Base-by-base conservation (phyloP, 2,329 filamentous ascomycete species). In the Penicillium thymicola region DNA sequence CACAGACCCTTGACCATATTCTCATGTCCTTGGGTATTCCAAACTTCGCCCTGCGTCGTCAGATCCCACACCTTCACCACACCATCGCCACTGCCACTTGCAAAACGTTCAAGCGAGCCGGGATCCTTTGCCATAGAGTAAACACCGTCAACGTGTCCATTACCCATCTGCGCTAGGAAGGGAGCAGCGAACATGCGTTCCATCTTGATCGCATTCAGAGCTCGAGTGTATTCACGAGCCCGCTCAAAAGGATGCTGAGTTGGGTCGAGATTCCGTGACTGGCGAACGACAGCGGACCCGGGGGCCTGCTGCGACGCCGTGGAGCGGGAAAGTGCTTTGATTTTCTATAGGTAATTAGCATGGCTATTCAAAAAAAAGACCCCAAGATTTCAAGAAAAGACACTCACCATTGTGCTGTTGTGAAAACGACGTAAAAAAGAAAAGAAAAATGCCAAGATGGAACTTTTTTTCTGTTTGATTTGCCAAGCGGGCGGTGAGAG, bases 31-130 rank as follows among this genome's bases (percentile, higher is more conserved):
- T 89, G 85, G 3, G 84, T 83, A 66, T 89, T 82, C 87, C 89
- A 93, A 46, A 88, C 81, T 70, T 94, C 88, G 28, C 89, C 85
- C 55, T 85, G 80, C 59, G 81, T 87, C 9, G 86, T 84, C 65
- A 94, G 78, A 74, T 95, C 88, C 92, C 92, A 96, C 34, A 94
- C 89, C 76, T 99, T 99, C 56, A 99, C 85, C 10, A 97, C 86
- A 62, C 94, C 93, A 74, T 99, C 94, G 61, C 92, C 92, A 64
- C 88, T 91, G 42, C 90, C 92, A 68, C 89, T 93, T 7, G 92
- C 90, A 65, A 92, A 84, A 55, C 87, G 81, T 65, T 90, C 83
- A 27, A 93, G 76, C 8, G 86, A 87, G 64, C 85, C 85, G 7
- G 89, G 88, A 65, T 94, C 90, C 73, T 92, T 92, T 58, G 89